A percentile compares a stretch with the other conserved stretches of the same genome.
Evolutionary conservation across 352 stramenopile species (phyloP).

Genomic region (Pythium myriotylum): DNA sequence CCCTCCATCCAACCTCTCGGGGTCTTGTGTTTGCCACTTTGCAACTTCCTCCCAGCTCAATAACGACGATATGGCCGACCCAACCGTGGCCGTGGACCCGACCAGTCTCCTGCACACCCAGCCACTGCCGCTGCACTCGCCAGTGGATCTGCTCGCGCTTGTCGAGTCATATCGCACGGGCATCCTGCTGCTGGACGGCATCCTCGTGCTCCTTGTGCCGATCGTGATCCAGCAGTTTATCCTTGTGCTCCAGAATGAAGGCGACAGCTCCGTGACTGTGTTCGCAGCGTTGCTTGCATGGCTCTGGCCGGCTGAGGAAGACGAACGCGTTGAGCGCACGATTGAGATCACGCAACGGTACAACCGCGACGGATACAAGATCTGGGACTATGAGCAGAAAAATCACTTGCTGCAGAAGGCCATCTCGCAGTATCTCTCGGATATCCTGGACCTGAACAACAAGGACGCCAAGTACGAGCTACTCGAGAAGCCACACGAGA

Average conservation of each 20-base stretch:
- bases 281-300: slow-evolving; percentile 1
- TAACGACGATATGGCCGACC: slow-evolving; percentile 14
- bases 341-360: slow-evolving; percentile 36
- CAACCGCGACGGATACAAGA: slow-evolving; percentile 36
- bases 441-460: slow-evolving; percentile 30
- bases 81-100: not conserved
- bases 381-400: slow-evolving; percentile 38
- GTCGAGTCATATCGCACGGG: slow-evolving; percentile 28
- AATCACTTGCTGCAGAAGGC: slow-evolving; percentile 46
- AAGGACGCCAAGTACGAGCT: slow-evolving; percentile 41
- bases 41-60: not conserved
- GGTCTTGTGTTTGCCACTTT: too few species aligned
- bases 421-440: slow-evolving; percentile 35
- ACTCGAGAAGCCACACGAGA: slow-evolving; percentile 29
- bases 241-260: slow-evolving; percentile 2
- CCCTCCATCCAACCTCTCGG: too few species aligned
- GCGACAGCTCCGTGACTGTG: slow-evolving; percentile 8
- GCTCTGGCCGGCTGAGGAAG: not conserved
- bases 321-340: slow-evolving; percentile 23
- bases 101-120: not conserved
- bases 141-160: slow-evolving; percentile 12
- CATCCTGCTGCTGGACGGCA: slow-evolving; percentile 30
- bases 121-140: slow-evolving; percentile 7
- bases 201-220: slow-evolving; percentile 34
- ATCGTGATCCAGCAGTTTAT: slow-evolving; percentile 25